Evolutionary conservation across 495 filamentous ascomycete genomes (phyloP).

Genomic region (Daldinia loculata): DNA sequence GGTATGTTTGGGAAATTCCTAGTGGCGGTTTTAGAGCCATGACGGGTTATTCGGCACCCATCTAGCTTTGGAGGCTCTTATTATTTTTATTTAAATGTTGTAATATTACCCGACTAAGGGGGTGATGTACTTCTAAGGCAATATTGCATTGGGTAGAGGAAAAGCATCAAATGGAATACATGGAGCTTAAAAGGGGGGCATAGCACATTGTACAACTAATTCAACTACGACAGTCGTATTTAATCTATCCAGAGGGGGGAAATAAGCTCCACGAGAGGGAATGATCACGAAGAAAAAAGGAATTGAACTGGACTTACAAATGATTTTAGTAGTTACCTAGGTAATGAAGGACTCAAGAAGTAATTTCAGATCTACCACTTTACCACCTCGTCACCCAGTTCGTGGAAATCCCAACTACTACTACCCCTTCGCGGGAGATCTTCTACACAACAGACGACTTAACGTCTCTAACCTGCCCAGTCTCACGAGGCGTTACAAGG

Average conservation of each 20-base stretch:
- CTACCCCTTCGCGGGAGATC: too few relatives aligned
- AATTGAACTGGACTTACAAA: too few relatives aligned
- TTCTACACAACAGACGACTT: too few relatives aligned
- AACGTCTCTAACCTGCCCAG: too few relatives aligned
- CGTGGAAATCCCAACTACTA: too few relatives aligned
- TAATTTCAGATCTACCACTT: too few relatives aligned
- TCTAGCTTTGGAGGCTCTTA: not conserved
- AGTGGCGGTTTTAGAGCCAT: constrained; percentile 59
- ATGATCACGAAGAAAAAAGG: not conserved
- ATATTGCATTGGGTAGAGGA: constrained; percentile 11
- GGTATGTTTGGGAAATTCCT: constrained; percentile 78
- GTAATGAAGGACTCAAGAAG: too few relatives aligned
- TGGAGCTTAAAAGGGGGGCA: constrained; percentile 2
- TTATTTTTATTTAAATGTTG: not conserved
- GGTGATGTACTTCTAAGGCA: not conserved
- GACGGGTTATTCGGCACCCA: not conserved
- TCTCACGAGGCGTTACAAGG: too few relatives aligned
- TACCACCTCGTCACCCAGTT: too few relatives aligned
- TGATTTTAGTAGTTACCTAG: too few relatives aligned
- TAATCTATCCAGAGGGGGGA: not conserved
- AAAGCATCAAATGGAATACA: constrained; percentile 16
- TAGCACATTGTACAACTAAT: not conserved
- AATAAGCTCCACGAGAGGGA: not conserved
- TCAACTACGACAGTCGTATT: not conserved
- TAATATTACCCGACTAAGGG: not conserved